Evolutionary conservation across 495 filamentous ascomycete genomes (phyloP), one percentile per base, ranked within the genome.

Genomic region (Trichocladium uniseriatum): DNA sequence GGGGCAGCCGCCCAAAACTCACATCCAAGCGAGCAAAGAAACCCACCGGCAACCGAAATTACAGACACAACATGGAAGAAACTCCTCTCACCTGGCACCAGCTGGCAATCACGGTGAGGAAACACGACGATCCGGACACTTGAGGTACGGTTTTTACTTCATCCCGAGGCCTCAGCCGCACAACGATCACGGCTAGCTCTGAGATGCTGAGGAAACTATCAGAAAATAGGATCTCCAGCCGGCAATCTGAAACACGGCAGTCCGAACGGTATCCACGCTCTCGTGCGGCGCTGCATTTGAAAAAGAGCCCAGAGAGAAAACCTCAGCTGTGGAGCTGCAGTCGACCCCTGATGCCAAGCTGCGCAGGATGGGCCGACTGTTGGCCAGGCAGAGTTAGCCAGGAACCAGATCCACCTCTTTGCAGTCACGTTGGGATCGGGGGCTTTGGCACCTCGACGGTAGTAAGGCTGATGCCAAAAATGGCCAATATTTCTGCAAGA

Each of bases 201-300:
- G 27, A 49, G 21, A 27, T 41, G 51, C 28, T 34, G 45, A 24
- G 36, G 9, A 11, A 15, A n/a, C 40, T 31, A 39, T 19, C 22
- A 39, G 14, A 35, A 39, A 31, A 38, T 34, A 29, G 38, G 40
- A 43, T 49, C 34, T 37, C n/a, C 15, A 19, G 41, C 49, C 34
- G 32, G 20, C 41, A 38, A 54, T 34, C 45, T 54, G 52, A 54
- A 49, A 54, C 52, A 49, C 52, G 45, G 45, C 52, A 54, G 42
- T 41, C 22, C 31, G 4, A 20, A 38, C 13, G 28, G 22, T 15
- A 37, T 43, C 31, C 16, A 27, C 20, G 44, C 18, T 24, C 10
- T 40, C 16, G 40, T 54, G 51, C 40, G 52, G 52, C 52, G 35
- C 34, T 45, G 45, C 52, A 41, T 28, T 27, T 27, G 24, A 27